Base-by-base conservation (phyloP, 106 monocot species). In the Iris macrosiphon region DNA sequence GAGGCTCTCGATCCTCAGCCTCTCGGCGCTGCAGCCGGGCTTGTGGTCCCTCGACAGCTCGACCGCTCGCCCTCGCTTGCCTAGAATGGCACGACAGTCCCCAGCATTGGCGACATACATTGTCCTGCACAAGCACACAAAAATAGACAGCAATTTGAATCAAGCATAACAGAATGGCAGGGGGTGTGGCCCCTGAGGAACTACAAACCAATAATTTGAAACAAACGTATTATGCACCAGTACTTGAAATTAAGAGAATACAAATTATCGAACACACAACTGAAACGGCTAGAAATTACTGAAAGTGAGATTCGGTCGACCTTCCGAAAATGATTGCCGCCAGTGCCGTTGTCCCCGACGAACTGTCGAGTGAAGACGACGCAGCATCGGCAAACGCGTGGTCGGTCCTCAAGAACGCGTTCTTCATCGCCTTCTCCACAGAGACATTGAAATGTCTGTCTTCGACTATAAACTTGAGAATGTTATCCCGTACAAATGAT, bases 311-410 rank as follows among this genome's bases (percentile, higher is more conserved):
- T n/a, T n/a, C n/a, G 0, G 23, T 61, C 59, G 18, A 87, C 89
- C 77, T 80, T 55, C 83, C 89, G 40, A 80, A 64, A 18, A 84
- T 58, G 45, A 89, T 66, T 0, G 77, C 77, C 15, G 84, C 72
- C 3, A 84, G 68, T 23, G 80, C 89, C 22, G 89, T 89, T 21
- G 84, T 89, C 20, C 89, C 89, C 14, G 89, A 89, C 27, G 68
- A 76, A 3, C 70, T 76, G 51, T 84, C 77, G 29, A 89, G 61
- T 17, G 77, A 74, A 19, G 9, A 19, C 6, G 19, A 35, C n/a
- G n/a, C 30, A 33, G 72, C 72, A 72, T 84, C 89, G 13, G 80
- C 77, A 34, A 89, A 68, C 28, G 79, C 77, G 39, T 89, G 60
- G 65, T 89, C 89, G 31, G 89, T 71, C 61, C 45, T 77, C 42